Evolutionary conservation across 257 asterid species (phyloP).

Genomic region (Hygrophila difformis): DNA sequence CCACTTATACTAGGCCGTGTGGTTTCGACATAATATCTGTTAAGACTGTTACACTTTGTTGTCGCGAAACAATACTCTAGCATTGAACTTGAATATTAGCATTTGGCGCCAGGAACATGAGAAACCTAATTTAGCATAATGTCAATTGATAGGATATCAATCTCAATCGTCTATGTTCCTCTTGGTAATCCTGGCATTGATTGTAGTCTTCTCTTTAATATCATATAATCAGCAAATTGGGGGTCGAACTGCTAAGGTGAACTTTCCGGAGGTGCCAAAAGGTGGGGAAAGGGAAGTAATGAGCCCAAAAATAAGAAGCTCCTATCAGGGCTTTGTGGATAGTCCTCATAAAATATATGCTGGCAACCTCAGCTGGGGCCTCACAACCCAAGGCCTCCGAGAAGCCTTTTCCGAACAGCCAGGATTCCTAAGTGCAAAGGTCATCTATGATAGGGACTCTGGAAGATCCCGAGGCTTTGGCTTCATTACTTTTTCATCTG

Average conservation of each 20-base stretch:
- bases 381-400: conserved; percentile 68
- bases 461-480: conserved; percentile 92
- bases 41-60: too few species aligned
- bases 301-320: conserved; percentile 52
- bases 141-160: too few species aligned
- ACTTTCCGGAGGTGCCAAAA: conserved; percentile 91
- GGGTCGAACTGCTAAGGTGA: conserved; percentile 75
- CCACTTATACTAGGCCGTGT: too few species aligned
- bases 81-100: too few species aligned
- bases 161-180: too few species aligned
- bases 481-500: conserved; percentile 62
- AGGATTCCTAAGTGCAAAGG: conserved; percentile 71
- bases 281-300: conserved; percentile 89
- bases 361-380: conserved; percentile 74
- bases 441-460: conserved; percentile 59
- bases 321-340: conserved; percentile 63
- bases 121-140: too few species aligned
- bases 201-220: too few species aligned
- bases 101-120: too few species aligned
- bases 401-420: conserved; percentile 64
- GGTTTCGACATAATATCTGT: too few species aligned
- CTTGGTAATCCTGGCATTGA: too few species aligned
- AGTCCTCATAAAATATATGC: conserved; percentile 76
- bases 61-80: too few species aligned
- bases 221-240: conserved; percentile 70